Base-by-base conservation (phyloP, 352 stramenopile species). In the Pythium phragmiticola region DNA sequence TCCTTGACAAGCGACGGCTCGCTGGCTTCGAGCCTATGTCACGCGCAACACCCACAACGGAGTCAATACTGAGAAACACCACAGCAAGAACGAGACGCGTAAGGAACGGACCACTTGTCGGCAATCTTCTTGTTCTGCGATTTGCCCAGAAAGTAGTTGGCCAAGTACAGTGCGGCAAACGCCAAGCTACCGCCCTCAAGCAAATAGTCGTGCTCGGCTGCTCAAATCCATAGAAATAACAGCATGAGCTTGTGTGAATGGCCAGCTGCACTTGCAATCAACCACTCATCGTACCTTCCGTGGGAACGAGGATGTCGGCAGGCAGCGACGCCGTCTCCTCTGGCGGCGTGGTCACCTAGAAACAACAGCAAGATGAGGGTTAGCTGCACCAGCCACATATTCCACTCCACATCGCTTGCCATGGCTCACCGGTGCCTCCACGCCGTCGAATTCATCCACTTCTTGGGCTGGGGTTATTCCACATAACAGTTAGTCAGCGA, bases 91-190 rank as follows among this genome's bases (percentile, higher is more conserved):
- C 21, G 55, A 45, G 14, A 19, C 48, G 21, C 7, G 11, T 39
- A 39, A 39, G 7, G 11, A 39, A 68, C 75, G 49, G 56, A 90
- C 83, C 84, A 92, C 34, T 89, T 77, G 48, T 87, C 62, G 1
- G 80, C 81, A 51, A 89, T 79, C 37, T 72, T 73, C 41, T 74
- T 79, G 70, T 92, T 90, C 68, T 88, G 73, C 33, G 71, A 75
- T 61, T 82, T 87, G 68, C 84, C 84, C 0, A 89, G 26, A 43
- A 89, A 81, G 69, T 80, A 92, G 57, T 79, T 69, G 43, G 84
- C 42, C 45, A 86, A 19, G 63, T 84, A 90, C 37, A 90, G 57
- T 14, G 78, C 62, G 0, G 69, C 75, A 26, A 89, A 56, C n/a
- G 68, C 70, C 71, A 73, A 73, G 50, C 76, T 82, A 9, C 66